phyloP scores from a whole-genome alignment of 2,329 filamentous ascomycete genomes.

The Talaromyces piceae region DNA sequence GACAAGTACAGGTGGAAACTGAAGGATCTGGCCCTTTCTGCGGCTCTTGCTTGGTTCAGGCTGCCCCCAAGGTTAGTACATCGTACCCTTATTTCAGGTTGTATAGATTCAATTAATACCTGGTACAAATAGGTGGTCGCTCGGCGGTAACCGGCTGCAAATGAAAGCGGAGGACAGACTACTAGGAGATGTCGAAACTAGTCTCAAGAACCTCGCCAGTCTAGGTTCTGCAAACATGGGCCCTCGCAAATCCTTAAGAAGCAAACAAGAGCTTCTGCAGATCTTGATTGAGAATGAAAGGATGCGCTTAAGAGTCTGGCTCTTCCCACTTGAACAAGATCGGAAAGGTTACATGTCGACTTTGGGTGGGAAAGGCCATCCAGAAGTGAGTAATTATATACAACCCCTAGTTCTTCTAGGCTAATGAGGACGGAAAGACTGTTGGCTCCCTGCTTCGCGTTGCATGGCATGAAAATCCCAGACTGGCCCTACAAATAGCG shows the following conservation, averaged over 20 bases:
- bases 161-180: conserved; percentile 86
- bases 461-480: conserved; percentile 80
- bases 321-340: conserved; percentile 66
- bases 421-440: conserved; percentile 31
- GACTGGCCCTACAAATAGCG: conserved; percentile 77
- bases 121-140: conserved; percentile 69
- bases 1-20: conserved; percentile 68
- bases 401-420: conserved; percentile 9
- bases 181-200: conserved; percentile 63
- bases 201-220: conserved; percentile 57
- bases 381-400: conserved; percentile 26
- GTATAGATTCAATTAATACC: background rate
- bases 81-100: background rate
- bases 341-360: conserved; percentile 46
- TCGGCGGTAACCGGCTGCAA: conserved; percentile 87
- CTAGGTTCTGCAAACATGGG: conserved; percentile 47
- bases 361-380: conserved; percentile 33
- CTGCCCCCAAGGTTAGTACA: conserved; percentile 56
- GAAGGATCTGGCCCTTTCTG: conserved; percentile 82
- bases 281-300: conserved; percentile 79
- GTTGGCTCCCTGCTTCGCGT: conserved; percentile 63
- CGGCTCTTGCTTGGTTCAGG: conserved; percentile 81
- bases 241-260: conserved; percentile 58
- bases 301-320: conserved; percentile 77
- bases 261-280: conserved; percentile 77